These are phyloP conservation scores for Microbotryum scabiosae DNA, from an alignment of 1,284 basidiomycete genomes.

Conservation along the genomic window DNA sequence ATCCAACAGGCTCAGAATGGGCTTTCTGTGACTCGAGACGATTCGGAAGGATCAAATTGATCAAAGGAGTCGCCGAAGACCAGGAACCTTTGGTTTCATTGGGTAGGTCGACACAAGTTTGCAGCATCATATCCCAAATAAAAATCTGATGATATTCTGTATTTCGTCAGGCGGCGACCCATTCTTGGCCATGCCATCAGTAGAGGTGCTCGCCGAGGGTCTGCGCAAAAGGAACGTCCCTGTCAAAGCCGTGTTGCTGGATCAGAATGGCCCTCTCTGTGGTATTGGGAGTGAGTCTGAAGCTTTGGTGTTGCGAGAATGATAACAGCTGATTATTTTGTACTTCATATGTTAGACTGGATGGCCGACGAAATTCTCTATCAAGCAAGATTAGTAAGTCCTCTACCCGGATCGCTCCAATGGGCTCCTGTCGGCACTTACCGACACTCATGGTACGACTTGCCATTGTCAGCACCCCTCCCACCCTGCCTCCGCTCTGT, in stretches of 20 bases:
- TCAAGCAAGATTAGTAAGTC: constrained; percentile 51
- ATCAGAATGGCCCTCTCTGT: constrained; percentile 47
- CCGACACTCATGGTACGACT: too few species aligned
- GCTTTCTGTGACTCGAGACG: constrained; percentile 63
- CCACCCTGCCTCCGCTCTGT: constrained; percentile 55
- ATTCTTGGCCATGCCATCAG: constrained; percentile 58
- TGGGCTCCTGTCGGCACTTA: too few species aligned
- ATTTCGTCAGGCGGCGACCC: constrained; percentile 59
- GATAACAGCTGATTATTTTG: too few species aligned
- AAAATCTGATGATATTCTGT: too few species aligned
- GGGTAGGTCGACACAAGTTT: constrained; percentile 31
- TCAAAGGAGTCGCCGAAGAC: constrained; percentile 39
- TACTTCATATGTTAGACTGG: constrained; percentile 10
- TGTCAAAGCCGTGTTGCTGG: constrained; percentile 67
- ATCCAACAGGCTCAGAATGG: constrained; percentile 39
- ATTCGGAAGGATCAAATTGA: constrained; percentile 45
- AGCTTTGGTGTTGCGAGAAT: too few species aligned
- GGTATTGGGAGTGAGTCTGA: constrained; percentile 70
- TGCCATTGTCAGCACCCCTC: constrained; percentile 53
- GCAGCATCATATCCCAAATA: too few species aligned
- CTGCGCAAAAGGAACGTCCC: constrained; percentile 58
- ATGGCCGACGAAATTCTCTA: constrained; percentile 65
- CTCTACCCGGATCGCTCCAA: neutral
- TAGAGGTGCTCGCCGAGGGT: constrained; percentile 51
- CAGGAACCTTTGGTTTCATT: constrained; percentile 57